Base-by-base conservation (phyloP, 192 early-diverging fungal species). In the Powellomyces hirtus region DNA sequence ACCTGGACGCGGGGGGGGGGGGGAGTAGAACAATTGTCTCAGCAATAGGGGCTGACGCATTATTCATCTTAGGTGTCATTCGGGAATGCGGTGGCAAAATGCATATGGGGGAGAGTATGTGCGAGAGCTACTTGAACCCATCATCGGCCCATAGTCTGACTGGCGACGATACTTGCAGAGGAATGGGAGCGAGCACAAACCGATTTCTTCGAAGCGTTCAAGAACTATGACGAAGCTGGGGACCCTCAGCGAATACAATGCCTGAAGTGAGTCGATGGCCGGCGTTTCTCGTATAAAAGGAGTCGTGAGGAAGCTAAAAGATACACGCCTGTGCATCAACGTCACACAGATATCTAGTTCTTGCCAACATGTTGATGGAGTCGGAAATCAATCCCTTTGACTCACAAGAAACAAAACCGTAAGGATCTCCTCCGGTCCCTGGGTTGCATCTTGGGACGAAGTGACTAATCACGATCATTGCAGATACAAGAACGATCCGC, bases 21-120 rank as follows among this genome's bases (percentile, higher is more conserved):
- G 2, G 46, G 4, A 24, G n/a, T 16, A 14, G n/a, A 7, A 14
- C n/a, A 2, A 24, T 7, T 49, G n/a, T 7, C 46, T 3, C 10
- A 42, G 40, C 8, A 42, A 18, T 24, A 18, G 2, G 46, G 5
- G 46, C 46, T 14, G 46, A 49, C 16, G 46, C 3, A 2, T 22
- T 29, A 5, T 29, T 29, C 29, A 18, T 18, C 33, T 56, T 26
- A 75, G 79, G 94, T 36, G 89, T 95, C 27, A 97, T 98, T 73
- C 88, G 92, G 46, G 95, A 97, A 81, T 96, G 93, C 71, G 96
- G 95, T 31, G 96, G 96, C 26, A 98, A 97, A 68, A 95, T 98
- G 92, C 91, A 94, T 75, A 97, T 98, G 95, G 80, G 80, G 53
- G 96, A 98, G 81, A 88, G 85, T 80, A 85, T 76, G 80, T 66